phyloP scores from a whole-genome alignment of 1,139 yeast species.

The Kodamaea anthophila region DNA sequence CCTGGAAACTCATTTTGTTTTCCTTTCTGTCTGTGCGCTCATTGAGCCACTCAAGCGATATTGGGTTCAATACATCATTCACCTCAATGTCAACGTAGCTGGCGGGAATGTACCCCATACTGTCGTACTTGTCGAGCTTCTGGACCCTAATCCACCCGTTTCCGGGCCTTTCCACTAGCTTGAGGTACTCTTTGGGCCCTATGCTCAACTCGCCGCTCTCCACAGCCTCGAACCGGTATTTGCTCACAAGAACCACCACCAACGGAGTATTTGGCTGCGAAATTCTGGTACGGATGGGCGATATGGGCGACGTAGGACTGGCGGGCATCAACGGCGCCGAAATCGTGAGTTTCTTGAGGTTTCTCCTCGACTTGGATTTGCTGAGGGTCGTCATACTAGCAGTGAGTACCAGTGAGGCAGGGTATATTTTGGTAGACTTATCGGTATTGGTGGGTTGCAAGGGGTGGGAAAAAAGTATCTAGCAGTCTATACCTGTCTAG shows the following conservation, averaged over 20 bases:
- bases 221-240: constrained; percentile 16
- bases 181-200: constrained; percentile 15
- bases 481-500: no score
- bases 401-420: no score
- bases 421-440: no score
- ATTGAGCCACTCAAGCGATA: constrained; percentile 10
- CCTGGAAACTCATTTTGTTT: no score
- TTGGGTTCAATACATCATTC: constrained; percentile 16
- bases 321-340: constrained; percentile 18
- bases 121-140: constrained; percentile 15
- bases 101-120: constrained; percentile 18
- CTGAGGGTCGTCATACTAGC: constrained; percentile 25
- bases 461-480: no score
- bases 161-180: constrained; percentile 18
- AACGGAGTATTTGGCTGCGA: constrained; percentile 7
- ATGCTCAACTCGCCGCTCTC: constrained; percentile 14
- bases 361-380: constrained; percentile 23
- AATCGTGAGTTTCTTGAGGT: constrained; percentile 25
- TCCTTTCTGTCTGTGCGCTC: background rate
- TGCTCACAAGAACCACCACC: constrained; percentile 13
- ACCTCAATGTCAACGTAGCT: constrained; percentile 20
- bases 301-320: constrained; percentile 3
- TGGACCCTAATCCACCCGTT: constrained; percentile 23
- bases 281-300: constrained; percentile 2
- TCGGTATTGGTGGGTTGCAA: no score